Conservation (phyloP, 2,329 filamentous ascomycete genomes). For the Rachicladosporium sp. region DNA sequence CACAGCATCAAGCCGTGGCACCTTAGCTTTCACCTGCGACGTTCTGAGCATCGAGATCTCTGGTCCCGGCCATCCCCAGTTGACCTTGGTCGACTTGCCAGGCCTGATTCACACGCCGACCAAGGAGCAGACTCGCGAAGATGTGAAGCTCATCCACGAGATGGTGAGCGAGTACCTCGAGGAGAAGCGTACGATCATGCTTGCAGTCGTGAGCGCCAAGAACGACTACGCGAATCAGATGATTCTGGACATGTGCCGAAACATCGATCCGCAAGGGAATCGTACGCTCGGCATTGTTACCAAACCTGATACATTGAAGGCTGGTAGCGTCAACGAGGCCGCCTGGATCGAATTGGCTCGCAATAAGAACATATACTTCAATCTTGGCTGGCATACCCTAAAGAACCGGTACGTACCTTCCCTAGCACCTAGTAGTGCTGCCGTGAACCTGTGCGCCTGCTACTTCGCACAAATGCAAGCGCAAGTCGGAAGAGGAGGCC, state of each 20-base stretch:
- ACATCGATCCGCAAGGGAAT: too few species aligned
- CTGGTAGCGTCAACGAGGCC: conserved; percentile 28
- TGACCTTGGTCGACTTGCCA: background rate
- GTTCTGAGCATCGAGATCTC: conserved; percentile 36
- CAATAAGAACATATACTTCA: conserved; percentile 28
- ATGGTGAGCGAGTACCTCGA: too few species aligned
- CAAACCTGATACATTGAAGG: conserved; percentile 22
- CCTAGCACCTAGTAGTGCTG: too few species aligned
- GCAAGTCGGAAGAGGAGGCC: too few species aligned
- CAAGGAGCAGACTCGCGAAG: conserved; percentile 18
- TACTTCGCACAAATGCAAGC: too few species aligned
- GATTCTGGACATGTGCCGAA: too few species aligned
- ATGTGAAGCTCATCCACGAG: conserved; percentile 20
- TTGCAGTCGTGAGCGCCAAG: too few species aligned
- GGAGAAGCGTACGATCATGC: too few species aligned
- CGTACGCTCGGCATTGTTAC: conserved; percentile 34
- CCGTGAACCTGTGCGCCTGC: too few species aligned
- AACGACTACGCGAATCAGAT: too few species aligned
- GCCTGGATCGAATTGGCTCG: conserved; percentile 28
- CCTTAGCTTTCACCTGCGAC: conserved; percentile 18
- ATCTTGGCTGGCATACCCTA: conserved; percentile 43
- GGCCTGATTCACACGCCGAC: conserved; percentile 19
- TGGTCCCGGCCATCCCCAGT: background rate
- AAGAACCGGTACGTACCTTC: conserved; percentile 26
- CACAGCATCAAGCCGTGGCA: background rate